Base-by-base conservation (phyloP, 2,329 filamentous ascomycete genomes). In the Xylariaceae sp. region DNA sequence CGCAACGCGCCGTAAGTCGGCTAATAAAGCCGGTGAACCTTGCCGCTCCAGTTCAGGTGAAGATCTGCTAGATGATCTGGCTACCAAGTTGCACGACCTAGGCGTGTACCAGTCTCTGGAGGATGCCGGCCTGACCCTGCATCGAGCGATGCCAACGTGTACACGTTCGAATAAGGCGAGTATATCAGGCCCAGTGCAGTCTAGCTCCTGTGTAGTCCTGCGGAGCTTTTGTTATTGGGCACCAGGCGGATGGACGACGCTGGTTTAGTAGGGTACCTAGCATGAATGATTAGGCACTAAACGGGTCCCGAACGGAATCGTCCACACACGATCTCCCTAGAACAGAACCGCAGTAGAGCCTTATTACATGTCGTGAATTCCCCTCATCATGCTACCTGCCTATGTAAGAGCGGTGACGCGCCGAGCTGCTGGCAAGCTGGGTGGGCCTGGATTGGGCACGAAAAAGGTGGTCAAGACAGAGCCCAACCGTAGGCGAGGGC, bases 381-480 rank as follows among this genome's bases (percentile, higher is more conserved):
- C 67, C 67, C 56, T 30, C 48, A 13, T 45, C 41, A 41, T 65
- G 62, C 64, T 55, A 39, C 39, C 51, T 45, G 41, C 48, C 18
- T 35, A 50, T 34, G 3, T 45, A 67, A 68, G 65, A 61, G 69
- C 68, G 68, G 68, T 70, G 69, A 68, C 67, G 58, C 56, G 37
- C 41, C 62, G 57, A 56, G 55, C 58, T 65, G 61, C 62, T 59
- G 65, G 61, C 59, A 58, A 60, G 65, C 62, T 54, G 65, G 59
- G 65, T 65, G 64, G 67, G 65, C 64, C 65, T 67, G 63, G 64
- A 67, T 71, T 70, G 69, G 69, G 69, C 69, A 69, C 37, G 60
- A 63, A 69, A 63, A 56, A 52, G 65, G 62, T 63, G 64, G 63
- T 64, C 58, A 59, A 63, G 56, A 57, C 57, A 45, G 60, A 63